phyloP scores from a whole-genome alignment of 176 grass and related monocot species.

The Zea mays region DNA sequence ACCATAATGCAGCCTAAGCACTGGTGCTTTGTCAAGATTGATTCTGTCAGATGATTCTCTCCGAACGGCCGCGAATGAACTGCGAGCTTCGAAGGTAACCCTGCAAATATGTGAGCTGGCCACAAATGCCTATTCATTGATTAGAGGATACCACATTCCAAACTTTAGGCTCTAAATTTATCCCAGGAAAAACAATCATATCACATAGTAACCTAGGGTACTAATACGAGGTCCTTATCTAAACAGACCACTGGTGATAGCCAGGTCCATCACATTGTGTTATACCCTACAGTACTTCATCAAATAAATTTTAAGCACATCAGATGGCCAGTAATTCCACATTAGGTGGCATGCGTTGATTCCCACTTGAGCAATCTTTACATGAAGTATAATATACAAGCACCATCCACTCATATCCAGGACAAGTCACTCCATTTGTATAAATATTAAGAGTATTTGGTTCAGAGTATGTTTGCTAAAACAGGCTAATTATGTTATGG shows the following conservation, averaged over 20 bases:
- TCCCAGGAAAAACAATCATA: background rate
- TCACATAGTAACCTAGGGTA: background rate
- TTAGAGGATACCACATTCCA: background rate
- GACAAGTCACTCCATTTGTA: background rate
- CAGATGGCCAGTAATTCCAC: background rate
- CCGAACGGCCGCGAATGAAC: constrained; percentile 74
- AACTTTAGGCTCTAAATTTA: constrained; percentile 17
- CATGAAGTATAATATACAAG: background rate
- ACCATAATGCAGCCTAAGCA: constrained; percentile 76
- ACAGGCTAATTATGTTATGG: background rate
- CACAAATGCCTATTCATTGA: background rate
- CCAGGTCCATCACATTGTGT: background rate
- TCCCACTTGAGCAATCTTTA: background rate
- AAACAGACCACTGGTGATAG: background rate
- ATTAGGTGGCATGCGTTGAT: background rate
- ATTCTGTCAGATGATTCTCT: constrained; percentile 96
- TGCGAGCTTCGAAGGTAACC: constrained; percentile 83
- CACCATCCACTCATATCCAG: background rate
- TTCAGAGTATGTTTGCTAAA: background rate
- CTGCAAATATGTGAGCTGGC: background rate
- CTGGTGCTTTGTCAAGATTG: constrained; percentile 89
- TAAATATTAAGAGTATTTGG: background rate
- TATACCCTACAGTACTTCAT: background rate
- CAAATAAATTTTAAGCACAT: background rate
- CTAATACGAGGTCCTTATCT: no score